Percentiles rank a stretch among this genome's conserved stretches.
Conservation (phyloP, 768 basidiomycete species). For the Leccinum boreale region DNA sequence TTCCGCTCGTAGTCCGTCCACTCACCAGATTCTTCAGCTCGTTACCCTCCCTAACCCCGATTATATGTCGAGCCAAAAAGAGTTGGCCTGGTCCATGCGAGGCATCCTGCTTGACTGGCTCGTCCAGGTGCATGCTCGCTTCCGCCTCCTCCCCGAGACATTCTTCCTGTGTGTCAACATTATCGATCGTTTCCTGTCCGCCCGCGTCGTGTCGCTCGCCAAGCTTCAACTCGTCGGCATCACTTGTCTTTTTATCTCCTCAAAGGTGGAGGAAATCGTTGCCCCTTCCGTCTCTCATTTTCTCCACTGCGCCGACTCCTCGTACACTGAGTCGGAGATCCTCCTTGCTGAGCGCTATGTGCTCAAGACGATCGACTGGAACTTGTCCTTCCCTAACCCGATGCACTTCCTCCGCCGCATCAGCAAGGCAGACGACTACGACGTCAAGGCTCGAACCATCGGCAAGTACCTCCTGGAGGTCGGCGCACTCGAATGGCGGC, state of each 20-base stretch:
- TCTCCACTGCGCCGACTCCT: constrained; percentile 72
- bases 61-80: constrained; percentile 82
- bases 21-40: constrained; percentile 40
- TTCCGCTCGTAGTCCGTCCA: neutral
- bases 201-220: constrained; percentile 70
- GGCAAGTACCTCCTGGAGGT: constrained; percentile 93
- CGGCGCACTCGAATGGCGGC: constrained; percentile 72
- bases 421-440: constrained; percentile 92
- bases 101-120: constrained; percentile 91
- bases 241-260: constrained; percentile 81
- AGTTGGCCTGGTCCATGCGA: constrained; percentile 88
- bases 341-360: constrained; percentile 88
- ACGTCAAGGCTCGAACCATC: constrained; percentile 79
- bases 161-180: constrained; percentile 88
- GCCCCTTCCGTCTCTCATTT: constrained; percentile 83
- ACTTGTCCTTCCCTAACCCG: constrained; percentile 82
- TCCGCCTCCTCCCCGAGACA: constrained; percentile 85
- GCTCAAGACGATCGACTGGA: constrained; percentile 81
- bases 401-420: constrained; percentile 86
- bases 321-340: constrained; percentile 76
- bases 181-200: constrained; percentile 69
- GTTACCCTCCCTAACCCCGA: constrained; percentile 76
- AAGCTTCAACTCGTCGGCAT: constrained; percentile 93
- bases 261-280: constrained; percentile 92
- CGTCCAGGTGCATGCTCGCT: constrained; percentile 84